phyloP scores from a whole-genome alignment of 805 yeast species.

The Scheffersomyces lignosus region DNA sequence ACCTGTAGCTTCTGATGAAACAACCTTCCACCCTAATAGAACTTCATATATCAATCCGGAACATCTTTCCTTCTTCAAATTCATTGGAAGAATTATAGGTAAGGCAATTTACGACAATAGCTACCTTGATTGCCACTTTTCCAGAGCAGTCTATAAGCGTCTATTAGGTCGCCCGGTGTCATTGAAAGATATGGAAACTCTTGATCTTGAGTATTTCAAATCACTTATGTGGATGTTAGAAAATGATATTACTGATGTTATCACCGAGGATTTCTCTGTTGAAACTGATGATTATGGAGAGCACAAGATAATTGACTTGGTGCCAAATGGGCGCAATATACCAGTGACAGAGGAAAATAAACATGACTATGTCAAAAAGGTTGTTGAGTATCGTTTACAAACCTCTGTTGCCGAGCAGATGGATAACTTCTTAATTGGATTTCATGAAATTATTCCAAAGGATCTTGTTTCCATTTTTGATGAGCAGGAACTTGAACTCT shows the following conservation, averaged over 20 bases:
- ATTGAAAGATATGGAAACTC: constrained; percentile 88
- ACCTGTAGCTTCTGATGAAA: constrained; percentile 88
- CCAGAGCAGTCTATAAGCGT: constrained; percentile 90
- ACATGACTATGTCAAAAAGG: constrained; percentile 79
- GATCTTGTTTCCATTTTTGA: constrained; percentile 85
- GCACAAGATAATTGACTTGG: constrained; percentile 76
- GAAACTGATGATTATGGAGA: constrained; percentile 94
- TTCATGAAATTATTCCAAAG: constrained; percentile 85
- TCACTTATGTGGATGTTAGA: constrained; percentile 95
- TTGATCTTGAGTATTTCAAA: constrained; percentile 90
- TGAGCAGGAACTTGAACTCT: constrained; percentile 90
- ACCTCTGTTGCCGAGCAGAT: constrained; percentile 85
- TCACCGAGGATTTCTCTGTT: constrained; percentile 90
- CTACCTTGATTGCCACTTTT: constrained; percentile 89
- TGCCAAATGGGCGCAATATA: constrained; percentile 78
- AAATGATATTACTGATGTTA: constrained; percentile 93
- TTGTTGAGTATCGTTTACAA: constrained; percentile 84
- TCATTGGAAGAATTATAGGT: constrained; percentile 91
- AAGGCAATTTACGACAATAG: constrained; percentile 89
- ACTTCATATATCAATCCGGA: constrained; percentile 92
- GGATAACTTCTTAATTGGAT: constrained; percentile 81
- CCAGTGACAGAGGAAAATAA: constrained; percentile 90
- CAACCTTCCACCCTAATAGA: constrained; percentile 94
- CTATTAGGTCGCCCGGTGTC: constrained; percentile 78
- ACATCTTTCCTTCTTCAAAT: constrained; percentile 88